These are phyloP conservation scores for Zalaria sp. DNA, from an alignment of 2,329 filamentous ascomycete species.

Conservation along the genomic window DNA sequence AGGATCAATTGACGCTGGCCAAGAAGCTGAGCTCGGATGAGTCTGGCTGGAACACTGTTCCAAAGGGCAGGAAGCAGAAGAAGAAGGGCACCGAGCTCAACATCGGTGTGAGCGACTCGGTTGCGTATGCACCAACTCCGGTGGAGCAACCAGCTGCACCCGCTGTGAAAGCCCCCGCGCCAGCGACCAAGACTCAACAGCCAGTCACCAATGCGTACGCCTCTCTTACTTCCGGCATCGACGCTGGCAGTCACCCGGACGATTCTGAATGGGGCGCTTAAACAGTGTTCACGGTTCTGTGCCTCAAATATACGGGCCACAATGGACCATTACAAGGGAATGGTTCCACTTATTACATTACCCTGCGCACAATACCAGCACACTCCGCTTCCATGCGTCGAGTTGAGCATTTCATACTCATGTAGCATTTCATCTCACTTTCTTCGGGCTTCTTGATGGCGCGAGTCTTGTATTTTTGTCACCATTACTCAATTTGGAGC, in stretches of 20 bases:
- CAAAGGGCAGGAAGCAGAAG: slow-evolving; percentile 39
- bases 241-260: slow-evolving; percentile 14
- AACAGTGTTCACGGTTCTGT: not conserved
- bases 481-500: too few relatives aligned
- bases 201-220: slow-evolving; percentile 7
- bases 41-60: slow-evolving; percentile 47
- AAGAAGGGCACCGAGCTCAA: slow-evolving; percentile 21
- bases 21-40: slow-evolving; percentile 33
- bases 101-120: slow-evolving; percentile 1
- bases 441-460: not conserved
- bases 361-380: too few relatives aligned
- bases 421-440: too few relatives aligned
- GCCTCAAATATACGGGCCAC: too few relatives aligned
- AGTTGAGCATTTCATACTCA: too few relatives aligned
- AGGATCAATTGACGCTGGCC: slow-evolving; percentile 43
- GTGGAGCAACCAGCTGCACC: slow-evolving; percentile 4
- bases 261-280: slow-evolving; percentile 23
- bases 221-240: slow-evolving; percentile 3
- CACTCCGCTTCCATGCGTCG: too few relatives aligned
- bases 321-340: too few relatives aligned
- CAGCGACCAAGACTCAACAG: slow-evolving; percentile 2
- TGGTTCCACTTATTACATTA: too few relatives aligned
- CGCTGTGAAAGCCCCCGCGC: slow-evolving; percentile 1
- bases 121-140: slow-evolving; percentile 2
- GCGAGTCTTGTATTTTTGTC: too few relatives aligned